A percentile compares a stretch with the other conserved stretches of the same genome.
phyloP scores from a whole-genome alignment of 2,329 filamentous ascomycete genomes.

The Orbilia brochopaga region DNA sequence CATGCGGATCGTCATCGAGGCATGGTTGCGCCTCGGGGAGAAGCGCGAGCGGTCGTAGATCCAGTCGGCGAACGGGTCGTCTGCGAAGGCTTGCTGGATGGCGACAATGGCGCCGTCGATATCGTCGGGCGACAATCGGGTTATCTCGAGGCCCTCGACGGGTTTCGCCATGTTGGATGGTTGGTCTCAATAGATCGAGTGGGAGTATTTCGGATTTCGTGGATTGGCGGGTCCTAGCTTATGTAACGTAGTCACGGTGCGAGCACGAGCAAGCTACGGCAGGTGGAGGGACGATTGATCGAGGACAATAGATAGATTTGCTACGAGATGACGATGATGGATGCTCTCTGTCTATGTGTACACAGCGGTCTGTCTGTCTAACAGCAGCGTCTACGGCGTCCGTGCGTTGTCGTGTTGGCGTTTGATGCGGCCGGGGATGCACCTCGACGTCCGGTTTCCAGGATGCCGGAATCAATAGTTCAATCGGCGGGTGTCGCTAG shows the following conservation, averaged over 20 bases:
- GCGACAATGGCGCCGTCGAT: constrained; percentile 70
- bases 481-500: too few species aligned
- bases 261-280: neutral
- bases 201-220: too few species aligned
- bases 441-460: too few species aligned
- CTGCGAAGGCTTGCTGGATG: constrained; percentile 70
- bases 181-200: too few species aligned
- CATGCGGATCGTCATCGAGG: constrained; percentile 70
- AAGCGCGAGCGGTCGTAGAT: constrained; percentile 69
- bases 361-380: neutral
- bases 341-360: neutral
- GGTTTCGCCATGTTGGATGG: constrained; percentile 27
- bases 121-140: constrained; percentile 13
- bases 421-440: too few species aligned
- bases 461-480: too few species aligned
- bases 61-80: constrained; percentile 72
- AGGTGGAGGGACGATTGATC: neutral
- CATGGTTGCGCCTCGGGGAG: constrained; percentile 66
- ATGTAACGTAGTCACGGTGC: neutral
- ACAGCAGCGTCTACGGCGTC: neutral
- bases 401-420: too few species aligned
- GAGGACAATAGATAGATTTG: neutral
- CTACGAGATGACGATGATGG: neutral
- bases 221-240: neutral
- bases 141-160: constrained; percentile 28